Evolutionary conservation across 2,329 filamentous ascomycete genomes (phyloP).

Genomic region (Aureobasidium zeae): DNA sequence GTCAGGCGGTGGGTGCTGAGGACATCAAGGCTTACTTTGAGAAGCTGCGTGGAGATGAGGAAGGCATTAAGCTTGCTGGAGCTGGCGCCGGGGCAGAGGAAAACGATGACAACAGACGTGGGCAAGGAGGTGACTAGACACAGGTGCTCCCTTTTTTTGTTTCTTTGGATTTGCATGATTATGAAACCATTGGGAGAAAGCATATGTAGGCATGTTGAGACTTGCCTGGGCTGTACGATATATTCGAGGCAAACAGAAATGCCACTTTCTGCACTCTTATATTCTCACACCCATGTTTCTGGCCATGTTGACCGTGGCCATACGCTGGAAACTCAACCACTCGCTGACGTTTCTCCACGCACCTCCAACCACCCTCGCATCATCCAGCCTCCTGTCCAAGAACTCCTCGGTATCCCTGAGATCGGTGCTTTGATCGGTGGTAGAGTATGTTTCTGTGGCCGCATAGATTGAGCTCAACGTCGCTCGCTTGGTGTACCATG

Average conservation of each 20-base stretch:
- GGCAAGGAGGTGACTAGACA: not conserved
- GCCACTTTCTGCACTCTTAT: no score
- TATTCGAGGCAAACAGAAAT: no score
- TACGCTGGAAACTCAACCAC: conserved; percentile 75
- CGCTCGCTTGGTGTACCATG: conserved; percentile 74
- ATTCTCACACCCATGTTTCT: conserved; percentile 81
- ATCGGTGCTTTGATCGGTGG: conserved; percentile 66
- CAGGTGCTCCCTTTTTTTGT: no score
- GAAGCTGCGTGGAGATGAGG: conserved; percentile 78
- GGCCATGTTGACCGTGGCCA: conserved; percentile 68
- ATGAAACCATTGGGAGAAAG: no score
- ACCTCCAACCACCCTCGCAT: conserved; percentile 54
- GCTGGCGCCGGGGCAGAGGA: conserved; percentile 39
- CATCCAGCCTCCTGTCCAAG: conserved; percentile 63
- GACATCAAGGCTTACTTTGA: conserved; percentile 97
- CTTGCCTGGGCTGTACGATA: no score
- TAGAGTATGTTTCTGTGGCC: conserved; percentile 80
- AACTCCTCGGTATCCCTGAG: conserved; percentile 73
- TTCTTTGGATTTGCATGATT: no score
- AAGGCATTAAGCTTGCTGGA: conserved; percentile 57
- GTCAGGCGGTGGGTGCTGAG: conserved; percentile 78
- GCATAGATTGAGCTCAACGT: conserved; percentile 60
- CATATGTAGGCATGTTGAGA: no score
- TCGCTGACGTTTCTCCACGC: conserved; percentile 56
- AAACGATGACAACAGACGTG: conserved; percentile 17